Evolutionary conservation across 129 eudicot genomes (phyloP).

Genomic region (Lactuca saligna): DNA sequence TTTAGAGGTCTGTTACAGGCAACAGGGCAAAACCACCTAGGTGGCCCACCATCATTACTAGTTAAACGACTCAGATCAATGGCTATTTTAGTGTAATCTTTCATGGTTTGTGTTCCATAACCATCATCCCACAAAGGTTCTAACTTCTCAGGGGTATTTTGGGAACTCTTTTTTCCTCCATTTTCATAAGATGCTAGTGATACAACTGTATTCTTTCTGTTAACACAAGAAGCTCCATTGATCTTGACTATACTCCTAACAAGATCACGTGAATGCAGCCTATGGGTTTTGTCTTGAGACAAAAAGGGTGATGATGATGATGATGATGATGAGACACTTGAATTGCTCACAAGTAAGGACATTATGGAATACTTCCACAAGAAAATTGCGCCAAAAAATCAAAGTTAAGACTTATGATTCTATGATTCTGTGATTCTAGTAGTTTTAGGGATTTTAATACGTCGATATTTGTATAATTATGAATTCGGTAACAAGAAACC

Average conservation of each 20-base stretch:
- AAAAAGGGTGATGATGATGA: slow-evolving; percentile 34
- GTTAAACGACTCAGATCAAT: slow-evolving; percentile 48
- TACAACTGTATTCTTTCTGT: slow-evolving; percentile 26
- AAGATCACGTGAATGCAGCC: slow-evolving; percentile 25
- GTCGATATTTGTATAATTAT: background rate
- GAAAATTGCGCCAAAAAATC: background rate
- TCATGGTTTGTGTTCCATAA: slow-evolving; percentile 65
- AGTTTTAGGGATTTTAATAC: background rate
- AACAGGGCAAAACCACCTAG: slow-evolving; percentile 87
- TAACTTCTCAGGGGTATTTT: slow-evolving; percentile 34
- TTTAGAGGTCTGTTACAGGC: slow-evolving; percentile 59
- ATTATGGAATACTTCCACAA: background rate
- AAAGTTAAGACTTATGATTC: background rate
- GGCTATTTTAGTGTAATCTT: slow-evolving; percentile 65
- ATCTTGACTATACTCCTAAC: slow-evolving; percentile 34
- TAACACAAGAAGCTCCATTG: slow-evolving; percentile 30
- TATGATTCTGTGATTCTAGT: background rate
- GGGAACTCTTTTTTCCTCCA: slow-evolving; percentile 29
- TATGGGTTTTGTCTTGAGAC: slow-evolving; percentile 21
- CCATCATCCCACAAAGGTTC: slow-evolving; percentile 94
- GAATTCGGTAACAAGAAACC: slow-evolving; percentile 5
- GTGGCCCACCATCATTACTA: slow-evolving; percentile 86
- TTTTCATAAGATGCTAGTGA: slow-evolving; percentile 28
- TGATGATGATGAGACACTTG: slow-evolving; percentile 12
- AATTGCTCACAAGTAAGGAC: slow-evolving; percentile 5